phyloP scores from a whole-genome alignment of 768 basidiomycete genomes.

The Vishniacozyma victoriae region DNA sequence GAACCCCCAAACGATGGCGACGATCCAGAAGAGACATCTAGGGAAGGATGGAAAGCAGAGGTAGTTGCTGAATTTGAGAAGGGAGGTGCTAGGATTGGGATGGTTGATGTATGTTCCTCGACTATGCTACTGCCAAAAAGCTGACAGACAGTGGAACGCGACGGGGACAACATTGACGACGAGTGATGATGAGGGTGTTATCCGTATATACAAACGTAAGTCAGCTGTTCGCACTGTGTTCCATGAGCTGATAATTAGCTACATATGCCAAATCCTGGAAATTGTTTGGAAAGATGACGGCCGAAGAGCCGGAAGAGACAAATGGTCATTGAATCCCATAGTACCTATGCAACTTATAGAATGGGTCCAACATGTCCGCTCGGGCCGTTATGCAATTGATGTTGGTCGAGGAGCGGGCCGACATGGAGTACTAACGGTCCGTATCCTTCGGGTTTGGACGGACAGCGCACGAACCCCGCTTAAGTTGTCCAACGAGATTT shows the following conservation, averaged over 20 bases:
- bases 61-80: constrained; percentile 65
- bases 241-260: constrained; percentile 18
- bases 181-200: constrained; percentile 54
- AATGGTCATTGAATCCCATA: constrained; percentile 12
- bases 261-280: constrained; percentile 45
- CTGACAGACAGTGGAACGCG: constrained; percentile 48
- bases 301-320: constrained; percentile 36
- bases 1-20: constrained; percentile 53
- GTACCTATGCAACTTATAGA: not conserved
- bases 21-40: constrained; percentile 25
- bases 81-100: constrained; percentile 61
- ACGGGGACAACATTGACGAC: constrained; percentile 56
- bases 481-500: too few relatives aligned
- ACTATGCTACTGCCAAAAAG: constrained; percentile 58
- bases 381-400: too few relatives aligned
- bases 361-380: too few relatives aligned
- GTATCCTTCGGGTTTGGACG: too few relatives aligned
- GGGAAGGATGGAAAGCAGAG: constrained; percentile 65
- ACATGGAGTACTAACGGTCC: too few relatives aligned
- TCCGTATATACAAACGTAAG: constrained; percentile 64
- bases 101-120: constrained; percentile 83
- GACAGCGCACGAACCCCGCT: too few relatives aligned
- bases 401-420: too few relatives aligned
- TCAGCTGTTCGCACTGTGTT: not conserved
- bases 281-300: constrained; percentile 41